These are phyloP conservation scores for Sporisorium reilianum DNA, from an alignment of 1,284 basidiomycete genomes.

Conservation along the genomic window DNA sequence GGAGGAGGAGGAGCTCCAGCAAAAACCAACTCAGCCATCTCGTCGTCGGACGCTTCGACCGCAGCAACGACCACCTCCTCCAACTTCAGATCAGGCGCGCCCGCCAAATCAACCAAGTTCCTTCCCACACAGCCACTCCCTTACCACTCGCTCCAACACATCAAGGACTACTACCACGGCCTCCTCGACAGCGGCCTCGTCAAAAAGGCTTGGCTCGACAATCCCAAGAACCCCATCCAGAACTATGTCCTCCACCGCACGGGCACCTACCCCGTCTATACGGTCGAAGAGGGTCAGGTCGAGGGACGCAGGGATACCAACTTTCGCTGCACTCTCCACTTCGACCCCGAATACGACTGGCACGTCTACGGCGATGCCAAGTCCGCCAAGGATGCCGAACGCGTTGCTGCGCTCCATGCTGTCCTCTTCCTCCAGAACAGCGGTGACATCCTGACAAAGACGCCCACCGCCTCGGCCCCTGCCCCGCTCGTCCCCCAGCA, in stretches of 20 bases:
- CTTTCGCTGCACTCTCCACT: slow-evolving; percentile 48
- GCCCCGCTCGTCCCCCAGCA: slow-evolving; percentile 70
- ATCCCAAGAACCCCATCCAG: slow-evolving; percentile 60
- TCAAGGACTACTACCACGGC: slow-evolving; percentile 52
- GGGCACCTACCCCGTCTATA: slow-evolving; percentile 47
- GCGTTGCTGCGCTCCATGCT: slow-evolving; percentile 73
- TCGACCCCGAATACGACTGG: slow-evolving; percentile 60
- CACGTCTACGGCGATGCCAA: slow-evolving; percentile 76
- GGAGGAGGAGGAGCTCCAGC: not conserved
- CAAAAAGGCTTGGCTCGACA: slow-evolving; percentile 56
- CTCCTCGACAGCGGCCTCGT: slow-evolving; percentile 49
- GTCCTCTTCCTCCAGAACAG: slow-evolving; percentile 52
- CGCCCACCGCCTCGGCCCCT: slow-evolving; percentile 44
- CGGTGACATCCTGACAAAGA: slow-evolving; percentile 44
- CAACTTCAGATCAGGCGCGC: slow-evolving; percentile 37
- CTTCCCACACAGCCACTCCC: slow-evolving; percentile 45
- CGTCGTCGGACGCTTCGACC: slow-evolving; percentile 10
- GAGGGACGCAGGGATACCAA: slow-evolving; percentile 50
- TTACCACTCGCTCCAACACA: slow-evolving; percentile 39
- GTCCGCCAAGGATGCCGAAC: slow-evolving; percentile 79
- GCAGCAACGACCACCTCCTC: slow-evolving; percentile 7
- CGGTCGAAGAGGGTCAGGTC: slow-evolving; percentile 52
- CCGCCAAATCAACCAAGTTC: slow-evolving; percentile 40
- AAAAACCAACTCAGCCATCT: not conserved
- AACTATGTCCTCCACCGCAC: slow-evolving; percentile 54